Evolutionary conservation across 305 asterid species (phyloP), one percentile per base, ranked within the genome.

Genomic region (Solanum hybrid): DNA sequence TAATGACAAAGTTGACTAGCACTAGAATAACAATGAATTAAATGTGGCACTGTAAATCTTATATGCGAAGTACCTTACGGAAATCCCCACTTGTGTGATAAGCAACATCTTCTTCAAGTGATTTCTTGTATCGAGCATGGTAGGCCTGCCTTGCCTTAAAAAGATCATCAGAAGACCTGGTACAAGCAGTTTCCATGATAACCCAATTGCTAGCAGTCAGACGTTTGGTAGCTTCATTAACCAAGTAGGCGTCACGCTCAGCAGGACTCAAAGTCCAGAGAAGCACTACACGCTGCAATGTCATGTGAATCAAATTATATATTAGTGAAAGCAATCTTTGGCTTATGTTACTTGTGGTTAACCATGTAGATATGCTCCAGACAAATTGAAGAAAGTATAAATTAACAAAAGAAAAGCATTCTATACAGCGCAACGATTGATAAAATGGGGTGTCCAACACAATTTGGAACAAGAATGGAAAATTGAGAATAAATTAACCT

Each of bases 41-140:
- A 26, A 12, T 42, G 27, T 4, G 9, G 86, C 87, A 51, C 75
- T 15, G 19, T 32, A 34, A 38, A 88, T 72, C 78, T 84, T 26
- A 89, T 26, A 56, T 56, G 69, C 10, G 4, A 38, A 80, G 84
- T 94, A 96, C 99, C 96, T 93, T 96, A 24, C 99, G 95, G 91
- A 92, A 92, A 90, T 95, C 95, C 71, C 99, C 99, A 32, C 84
- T 71, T 4, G 98, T 94, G 93, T 95, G 98, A 93, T 94, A 89
- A 2, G 98, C 98, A 77, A 97, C 98, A 91, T 97, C 99, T 91
- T 97, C 99, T 91, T 97, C 99, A 5, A 97, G 92, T 51, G 99
- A 95, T 91, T 92, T 95, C 95, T 95, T 96, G 91, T 90, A 93
- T 51, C 94, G 94, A 37, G 90, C 91, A 92, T 96, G 99, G 87